Conservation (phyloP, 2,329 filamentous ascomycete species). For the Ophiobolus disseminans region DNA sequence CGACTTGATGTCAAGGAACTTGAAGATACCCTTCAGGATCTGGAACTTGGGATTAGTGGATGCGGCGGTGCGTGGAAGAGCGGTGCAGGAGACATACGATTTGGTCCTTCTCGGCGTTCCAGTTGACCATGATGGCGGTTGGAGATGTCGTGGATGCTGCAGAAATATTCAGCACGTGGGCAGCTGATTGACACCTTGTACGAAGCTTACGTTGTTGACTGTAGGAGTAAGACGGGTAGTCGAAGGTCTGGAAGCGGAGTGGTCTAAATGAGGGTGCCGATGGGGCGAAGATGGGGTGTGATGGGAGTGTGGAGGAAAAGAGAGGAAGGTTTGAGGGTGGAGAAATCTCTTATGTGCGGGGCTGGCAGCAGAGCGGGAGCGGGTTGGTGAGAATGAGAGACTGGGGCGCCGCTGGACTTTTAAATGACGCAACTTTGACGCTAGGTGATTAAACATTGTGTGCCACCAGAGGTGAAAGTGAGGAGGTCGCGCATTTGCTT, state of each 20-base stretch:
- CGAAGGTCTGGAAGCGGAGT: background rate
- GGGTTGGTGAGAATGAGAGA: constrained; percentile 17
- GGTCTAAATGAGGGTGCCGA: background rate
- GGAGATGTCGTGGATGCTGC: background rate
- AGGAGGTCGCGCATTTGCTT: no score
- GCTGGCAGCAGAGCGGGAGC: background rate
- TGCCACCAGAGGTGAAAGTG: background rate
- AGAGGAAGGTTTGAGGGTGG: background rate
- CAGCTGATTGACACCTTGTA: no score
- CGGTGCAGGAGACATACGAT: constrained; percentile 15
- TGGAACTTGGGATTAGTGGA: constrained; percentile 11
- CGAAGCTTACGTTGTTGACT: background rate
- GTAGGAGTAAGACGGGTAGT: background rate
- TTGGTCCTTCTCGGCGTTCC: constrained; percentile 30
- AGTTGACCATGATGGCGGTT: constrained; percentile 24
- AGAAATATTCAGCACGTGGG: background rate
- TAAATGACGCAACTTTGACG: constrained; percentile 4
- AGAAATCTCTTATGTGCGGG: constrained; percentile 1
- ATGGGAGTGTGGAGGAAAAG: background rate
- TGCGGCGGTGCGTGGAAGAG: background rate
- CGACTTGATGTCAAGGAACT: constrained; percentile 23
- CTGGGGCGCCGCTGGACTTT: background rate
- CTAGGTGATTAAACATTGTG: background rate
- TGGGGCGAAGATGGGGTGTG: background rate
- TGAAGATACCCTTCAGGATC: constrained; percentile 30